Evolutionary conservation across 352 stramenopile genomes (phyloP), one percentile per base, ranked within the genome.

Genomic region (Globisporangium polare): DNA sequence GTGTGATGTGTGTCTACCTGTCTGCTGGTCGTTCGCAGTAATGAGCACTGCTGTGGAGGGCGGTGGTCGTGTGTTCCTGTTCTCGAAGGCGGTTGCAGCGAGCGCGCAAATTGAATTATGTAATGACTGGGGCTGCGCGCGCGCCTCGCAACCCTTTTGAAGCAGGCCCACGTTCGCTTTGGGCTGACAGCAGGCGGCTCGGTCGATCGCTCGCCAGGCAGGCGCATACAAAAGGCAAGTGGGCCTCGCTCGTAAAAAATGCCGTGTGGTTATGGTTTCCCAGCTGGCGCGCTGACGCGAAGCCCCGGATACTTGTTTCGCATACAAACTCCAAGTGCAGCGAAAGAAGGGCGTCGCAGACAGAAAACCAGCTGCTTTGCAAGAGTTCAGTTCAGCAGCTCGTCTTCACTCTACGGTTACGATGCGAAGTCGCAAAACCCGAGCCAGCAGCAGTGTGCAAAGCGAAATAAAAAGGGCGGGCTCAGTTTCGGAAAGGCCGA

Each of bases 91-190:
- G 67, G 64, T 77, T 71, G 68, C 71, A 75, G 65, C 60, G 70
- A 67, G 68, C 63, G 65, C 56, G 76, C 61, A 76, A 86, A 89
- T 81, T 72, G 71, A 71, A 81, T 88, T 88, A 88, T 88, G 80
- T 90, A 90, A 88, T 85, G 80, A 78, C 53, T 57, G 53, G 59
- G 51, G 33, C 33, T 52, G 53, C 39, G 59, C 47, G 45, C 17
- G 29, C 31, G 22, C 15, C 45, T 27, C 29, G 13, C 47, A 53
- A 53, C 39, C 47, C 15, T 33, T 22, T 20, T 17, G 3, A 24
- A 50, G 26, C n/a, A 29, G 47, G 26, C 47, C 26, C 15, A 24
- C 47, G 13, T 22, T 52, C 24, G 24, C 46, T 37, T 39, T 39
- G 15, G 33, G 33, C 54, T 60, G 54, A 53, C 39, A 60, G 47